phyloP scores from a whole-genome alignment of 225 moss, liverwort and hornwort genomes.

The Straminergon stramineum region DNA sequence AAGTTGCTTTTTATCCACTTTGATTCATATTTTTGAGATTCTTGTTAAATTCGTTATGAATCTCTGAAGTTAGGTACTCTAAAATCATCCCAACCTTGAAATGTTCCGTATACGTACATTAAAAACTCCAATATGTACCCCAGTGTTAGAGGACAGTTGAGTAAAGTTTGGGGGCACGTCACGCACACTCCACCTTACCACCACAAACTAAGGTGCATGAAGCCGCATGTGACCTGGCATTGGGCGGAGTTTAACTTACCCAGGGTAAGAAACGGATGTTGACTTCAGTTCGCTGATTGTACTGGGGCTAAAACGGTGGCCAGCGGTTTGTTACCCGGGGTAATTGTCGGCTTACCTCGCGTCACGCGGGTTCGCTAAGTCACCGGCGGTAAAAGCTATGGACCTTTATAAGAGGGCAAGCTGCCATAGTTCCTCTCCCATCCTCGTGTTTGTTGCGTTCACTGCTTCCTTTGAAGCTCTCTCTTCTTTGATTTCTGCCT shows the following conservation, averaged over 20 bases:
- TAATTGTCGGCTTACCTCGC: not conserved
- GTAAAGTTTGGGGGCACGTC: not conserved
- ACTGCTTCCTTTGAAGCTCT: slow-evolving; percentile 25
- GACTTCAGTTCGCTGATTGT: not conserved
- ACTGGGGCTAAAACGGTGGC: slow-evolving; percentile 5
- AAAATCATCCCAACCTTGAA: not conserved
- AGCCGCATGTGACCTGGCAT: not conserved
- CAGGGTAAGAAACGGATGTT: not conserved
- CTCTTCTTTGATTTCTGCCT: not conserved
- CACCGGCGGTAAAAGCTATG: not conserved
- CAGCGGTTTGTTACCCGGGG: not conserved
- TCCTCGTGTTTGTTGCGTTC: slow-evolving; percentile 44
- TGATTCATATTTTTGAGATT: not conserved
- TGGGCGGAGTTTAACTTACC: not conserved
- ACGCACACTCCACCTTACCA: not conserved
- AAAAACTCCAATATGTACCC: not conserved
- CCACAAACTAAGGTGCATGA: not conserved
- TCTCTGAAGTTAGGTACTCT: too few species aligned
- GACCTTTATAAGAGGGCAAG: slow-evolving; percentile 10
- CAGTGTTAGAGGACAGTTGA: not conserved
- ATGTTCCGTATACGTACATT: fast-evolving
- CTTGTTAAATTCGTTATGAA: too few species aligned
- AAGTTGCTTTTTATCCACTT: not conserved
- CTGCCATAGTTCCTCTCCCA: slow-evolving; percentile 8
- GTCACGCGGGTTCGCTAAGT: not conserved